These are phyloP conservation scores for Neurospora sp. DNA, from an alignment of 495 filamentous ascomycete species.

Conservation along the genomic window DNA sequence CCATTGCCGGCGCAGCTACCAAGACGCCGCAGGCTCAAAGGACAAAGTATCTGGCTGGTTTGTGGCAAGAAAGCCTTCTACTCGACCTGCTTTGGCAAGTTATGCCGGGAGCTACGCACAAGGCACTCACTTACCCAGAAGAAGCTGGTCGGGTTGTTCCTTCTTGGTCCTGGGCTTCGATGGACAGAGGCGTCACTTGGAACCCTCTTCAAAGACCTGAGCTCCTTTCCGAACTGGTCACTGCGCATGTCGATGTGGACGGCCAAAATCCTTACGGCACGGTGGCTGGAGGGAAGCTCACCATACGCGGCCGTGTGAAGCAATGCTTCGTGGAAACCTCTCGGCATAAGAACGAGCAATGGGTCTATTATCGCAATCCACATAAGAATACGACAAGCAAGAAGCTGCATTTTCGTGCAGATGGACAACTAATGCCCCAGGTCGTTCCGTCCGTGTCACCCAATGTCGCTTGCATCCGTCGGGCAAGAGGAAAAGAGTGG, in stretches of 20 bases:
- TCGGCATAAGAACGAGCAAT: background rate
- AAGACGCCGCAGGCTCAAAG: slow-evolving; percentile 10
- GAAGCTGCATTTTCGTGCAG: background rate
- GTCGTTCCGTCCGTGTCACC: background rate
- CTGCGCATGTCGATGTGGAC: background rate
- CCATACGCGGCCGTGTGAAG: background rate
- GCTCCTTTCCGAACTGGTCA: background rate
- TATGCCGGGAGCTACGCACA: background rate
- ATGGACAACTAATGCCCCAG: background rate
- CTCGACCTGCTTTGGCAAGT: background rate
- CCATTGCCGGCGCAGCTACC: slow-evolving; percentile 26
- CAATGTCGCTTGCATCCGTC: background rate
- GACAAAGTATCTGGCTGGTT: slow-evolving; percentile 37
- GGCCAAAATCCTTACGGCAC: background rate
- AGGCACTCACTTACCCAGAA: background rate
- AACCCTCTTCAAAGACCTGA: background rate
- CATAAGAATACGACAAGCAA: background rate
- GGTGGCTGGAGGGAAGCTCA: background rate
- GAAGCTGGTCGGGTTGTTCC: background rate
- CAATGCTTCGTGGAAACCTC: background rate
- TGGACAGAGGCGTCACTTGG: background rate
- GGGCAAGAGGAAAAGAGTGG: background rate
- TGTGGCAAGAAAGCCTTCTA: slow-evolving; percentile 11
- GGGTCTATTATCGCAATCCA: background rate
- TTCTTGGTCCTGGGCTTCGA: background rate